Base-by-base conservation (phyloP, 2,329 filamentous ascomycete species). In the Aspergillus fijiensis region DNA sequence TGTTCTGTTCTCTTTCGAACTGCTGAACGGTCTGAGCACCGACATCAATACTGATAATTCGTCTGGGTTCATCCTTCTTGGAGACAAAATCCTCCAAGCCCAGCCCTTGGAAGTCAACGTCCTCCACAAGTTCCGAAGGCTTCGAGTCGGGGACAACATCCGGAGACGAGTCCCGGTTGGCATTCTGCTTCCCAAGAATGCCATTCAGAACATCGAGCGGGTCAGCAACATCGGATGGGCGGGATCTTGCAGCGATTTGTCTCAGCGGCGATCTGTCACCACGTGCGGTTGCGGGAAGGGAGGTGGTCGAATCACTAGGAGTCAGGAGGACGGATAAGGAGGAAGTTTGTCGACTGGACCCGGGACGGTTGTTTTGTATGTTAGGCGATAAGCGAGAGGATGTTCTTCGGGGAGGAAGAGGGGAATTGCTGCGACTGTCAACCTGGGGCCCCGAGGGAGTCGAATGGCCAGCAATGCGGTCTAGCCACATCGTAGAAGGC, bases 1-100 rank as follows among this genome's bases (percentile, higher is more conserved):
- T 93, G 70, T 89, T 82, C 74, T 89, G 91, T 66, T 96, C 91
- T 65, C 84, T 85, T 74, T 95, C 89, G 74, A 92, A 92, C 78
- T 93, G 88, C 79, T 90, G 86, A 61, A 86, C 77, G 53, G 86
- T 87, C 74, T 90, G 88, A 50, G 78, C 79, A 67, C 76, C 79
- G 70, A 78, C 67, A 73, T 79, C 69, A 51, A 67, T 72, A 49
- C 66, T 65, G 10, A 62, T 53, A 10, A 68, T 64, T 47, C 63
- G 67, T 56, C 64, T 72, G 29, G 69, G 68, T 56, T 72, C 67
- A 56, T 75, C 70, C 23, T 71, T 65, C 61, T 65, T 67, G 50
- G 77, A 70, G 19, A 84, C 86, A 67, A 95, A 88, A 63, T 91
- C 90, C 62, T 88, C 85, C 63, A 99, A 79, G 65, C 90, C 90